phyloP scores from a whole-genome alignment of 108 stramenopile genomes.

The Nannochloropsis oceanica region DNA sequence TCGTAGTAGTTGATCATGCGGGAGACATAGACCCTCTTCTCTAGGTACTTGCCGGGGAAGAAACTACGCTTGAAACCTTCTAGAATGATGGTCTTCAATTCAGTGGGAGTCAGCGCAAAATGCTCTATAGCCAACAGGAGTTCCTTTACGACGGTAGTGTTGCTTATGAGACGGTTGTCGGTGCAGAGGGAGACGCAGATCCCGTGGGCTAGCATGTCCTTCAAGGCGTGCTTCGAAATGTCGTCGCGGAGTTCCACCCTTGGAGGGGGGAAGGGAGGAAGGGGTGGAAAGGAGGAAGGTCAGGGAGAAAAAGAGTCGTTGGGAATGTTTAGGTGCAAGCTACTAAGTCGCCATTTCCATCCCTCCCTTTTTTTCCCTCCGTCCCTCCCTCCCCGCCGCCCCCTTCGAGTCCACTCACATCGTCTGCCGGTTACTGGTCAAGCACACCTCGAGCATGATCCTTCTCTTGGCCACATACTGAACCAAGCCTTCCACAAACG shows the following conservation, averaged over 20 bases:
- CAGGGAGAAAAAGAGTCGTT: too few relatives aligned
- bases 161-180: background rate
- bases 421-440: background rate
- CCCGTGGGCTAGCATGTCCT: background rate
- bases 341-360: too few relatives aligned
- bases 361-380: background rate
- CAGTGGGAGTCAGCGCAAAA: background rate
- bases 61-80: background rate
- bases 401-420: background rate
- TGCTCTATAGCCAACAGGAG: background rate
- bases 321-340: too few relatives aligned
- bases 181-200: constrained; percentile 1
- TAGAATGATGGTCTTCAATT: background rate
- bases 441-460: background rate
- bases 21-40: background rate
- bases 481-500: background rate
- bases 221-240: background rate
- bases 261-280: background rate
- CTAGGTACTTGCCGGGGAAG: background rate
- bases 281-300: too few relatives aligned
- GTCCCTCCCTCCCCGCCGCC: background rate
- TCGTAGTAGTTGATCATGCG: background rate
- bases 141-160: background rate
- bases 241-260: background rate
- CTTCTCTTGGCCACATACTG: background rate